Conservation (phyloP, 495 filamentous ascomycete species). For the Hapsidospora chrysogenum region DNA sequence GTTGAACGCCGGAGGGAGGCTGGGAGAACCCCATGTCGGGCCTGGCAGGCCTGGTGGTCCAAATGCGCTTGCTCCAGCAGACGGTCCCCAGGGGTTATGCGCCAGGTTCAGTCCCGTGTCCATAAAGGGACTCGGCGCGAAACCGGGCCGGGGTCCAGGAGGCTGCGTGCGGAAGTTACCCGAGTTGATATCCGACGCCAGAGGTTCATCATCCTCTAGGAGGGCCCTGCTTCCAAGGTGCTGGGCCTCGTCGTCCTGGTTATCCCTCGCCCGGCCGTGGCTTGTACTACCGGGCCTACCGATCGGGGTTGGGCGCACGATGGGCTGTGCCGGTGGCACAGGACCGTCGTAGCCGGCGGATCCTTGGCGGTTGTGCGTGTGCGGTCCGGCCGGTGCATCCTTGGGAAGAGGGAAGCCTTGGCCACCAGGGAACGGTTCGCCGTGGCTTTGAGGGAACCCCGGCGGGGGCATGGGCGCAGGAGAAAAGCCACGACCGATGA, state of each 20-base stretch:
- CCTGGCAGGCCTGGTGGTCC: constrained; percentile 7
- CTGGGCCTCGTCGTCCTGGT: constrained; percentile 53
- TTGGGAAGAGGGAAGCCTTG: constrained; percentile 18
- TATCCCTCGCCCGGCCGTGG: constrained; percentile 25
- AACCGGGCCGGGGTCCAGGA: constrained; percentile 5
- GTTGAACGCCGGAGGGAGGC: constrained; percentile 11
- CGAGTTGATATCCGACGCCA: neutral
- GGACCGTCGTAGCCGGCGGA: constrained; percentile 26
- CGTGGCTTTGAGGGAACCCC: constrained; percentile 29
- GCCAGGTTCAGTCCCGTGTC: constrained; percentile 9
- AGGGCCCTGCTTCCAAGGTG: constrained; percentile 89
- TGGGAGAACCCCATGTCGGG: constrained; percentile 11
- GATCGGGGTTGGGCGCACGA: constrained; percentile 71
- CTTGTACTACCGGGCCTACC: constrained; percentile 67
- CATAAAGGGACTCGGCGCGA: constrained; percentile 10
- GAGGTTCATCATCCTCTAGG: constrained; percentile 34
- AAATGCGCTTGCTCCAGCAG: constrained; percentile 3
- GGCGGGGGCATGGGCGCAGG: constrained; percentile 38
- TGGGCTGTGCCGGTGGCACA: constrained; percentile 37
- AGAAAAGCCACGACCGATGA: constrained; percentile 46
- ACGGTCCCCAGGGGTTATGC: constrained; percentile 12
- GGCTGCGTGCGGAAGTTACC: neutral
- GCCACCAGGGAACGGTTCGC: constrained; percentile 22
- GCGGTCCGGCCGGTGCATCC: constrained; percentile 15
- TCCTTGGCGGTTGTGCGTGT: constrained; percentile 28